phyloP scores from a whole-genome alignment of 371 early-diverging fungal species.

The Zychaea mexicana region DNA sequence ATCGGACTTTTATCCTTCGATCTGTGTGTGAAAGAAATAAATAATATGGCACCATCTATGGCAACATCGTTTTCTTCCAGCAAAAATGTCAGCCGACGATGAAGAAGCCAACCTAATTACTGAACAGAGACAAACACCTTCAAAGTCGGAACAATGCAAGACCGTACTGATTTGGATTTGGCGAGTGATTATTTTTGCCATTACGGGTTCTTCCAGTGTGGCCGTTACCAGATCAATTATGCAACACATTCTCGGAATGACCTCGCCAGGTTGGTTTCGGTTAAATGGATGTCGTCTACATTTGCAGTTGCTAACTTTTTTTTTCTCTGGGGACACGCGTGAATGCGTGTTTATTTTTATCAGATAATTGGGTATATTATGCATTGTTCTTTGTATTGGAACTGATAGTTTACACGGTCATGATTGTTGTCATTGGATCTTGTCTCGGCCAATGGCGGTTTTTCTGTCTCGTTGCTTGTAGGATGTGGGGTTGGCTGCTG shows the following conservation, averaged over 20 bases:
- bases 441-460: slow-evolving; percentile 40
- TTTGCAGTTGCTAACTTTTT: too few species aligned
- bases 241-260: neutral
- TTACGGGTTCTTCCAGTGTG: slow-evolving; percentile 47
- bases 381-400: slow-evolving; percentile 37
- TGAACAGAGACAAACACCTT: neutral
- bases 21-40: too few species aligned
- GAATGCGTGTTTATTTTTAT: neutral
- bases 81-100: neutral
- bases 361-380: slow-evolving; percentile 35
- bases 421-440: slow-evolving; percentile 40
- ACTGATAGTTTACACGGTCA: slow-evolving; percentile 36
- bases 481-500: slow-evolving; percentile 43
- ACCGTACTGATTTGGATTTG: slow-evolving; percentile 26
- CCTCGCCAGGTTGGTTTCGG: slow-evolving; percentile 15
- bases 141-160: neutral
- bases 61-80: too few species aligned
- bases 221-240: slow-evolving; percentile 29
- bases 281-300: too few species aligned
- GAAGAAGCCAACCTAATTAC: slow-evolving; percentile 5
- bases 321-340: neutral
- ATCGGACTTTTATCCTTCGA: too few species aligned
- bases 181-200: slow-evolving; percentile 39
- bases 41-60: too few species aligned
- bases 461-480: slow-evolving; percentile 32